These are phyloP conservation scores for Cadophora sp. DNA, from an alignment of 2,329 filamentous ascomycete species.

Conservation along the genomic window DNA sequence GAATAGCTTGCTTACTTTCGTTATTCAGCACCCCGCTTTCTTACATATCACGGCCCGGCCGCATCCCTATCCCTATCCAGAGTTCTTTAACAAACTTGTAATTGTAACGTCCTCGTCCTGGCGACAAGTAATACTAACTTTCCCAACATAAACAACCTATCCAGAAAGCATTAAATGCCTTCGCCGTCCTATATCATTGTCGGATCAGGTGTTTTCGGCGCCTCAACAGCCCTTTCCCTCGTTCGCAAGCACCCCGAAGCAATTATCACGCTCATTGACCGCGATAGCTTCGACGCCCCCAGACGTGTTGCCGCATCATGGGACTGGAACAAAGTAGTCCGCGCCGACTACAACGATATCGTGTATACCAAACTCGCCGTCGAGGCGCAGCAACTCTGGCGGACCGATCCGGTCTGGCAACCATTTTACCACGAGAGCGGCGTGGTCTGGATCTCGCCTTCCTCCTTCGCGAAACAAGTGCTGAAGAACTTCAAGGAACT, in stretches of 20 bases:
- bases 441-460: conserved; percentile 53
- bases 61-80: too few species aligned
- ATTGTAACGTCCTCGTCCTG: too few species aligned
- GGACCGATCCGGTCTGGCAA: conserved; percentile 53
- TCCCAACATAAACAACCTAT: too few species aligned
- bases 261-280: not conserved
- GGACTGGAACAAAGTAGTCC: conserved; percentile 66
- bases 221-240: not conserved
- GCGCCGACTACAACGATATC: conserved; percentile 61
- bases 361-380: conserved; percentile 58
- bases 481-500: conserved; percentile 51
- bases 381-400: conserved; percentile 56
- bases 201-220: not conserved
- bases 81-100: too few species aligned
- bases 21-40: too few species aligned
- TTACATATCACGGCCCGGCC: too few species aligned
- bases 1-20: too few species aligned
- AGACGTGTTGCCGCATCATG: conserved; percentile 57
- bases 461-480: conserved; percentile 54
- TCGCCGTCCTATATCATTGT: not conserved
- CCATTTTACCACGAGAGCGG: conserved; percentile 57
- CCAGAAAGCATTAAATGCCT: too few species aligned
- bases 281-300: conserved; percentile 37
- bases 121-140: too few species aligned
- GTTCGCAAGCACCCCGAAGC: not conserved